phyloP scores from a whole-genome alignment of 2,329 filamentous ascomycete genomes.

The Ophiosphaerella narmari region DNA sequence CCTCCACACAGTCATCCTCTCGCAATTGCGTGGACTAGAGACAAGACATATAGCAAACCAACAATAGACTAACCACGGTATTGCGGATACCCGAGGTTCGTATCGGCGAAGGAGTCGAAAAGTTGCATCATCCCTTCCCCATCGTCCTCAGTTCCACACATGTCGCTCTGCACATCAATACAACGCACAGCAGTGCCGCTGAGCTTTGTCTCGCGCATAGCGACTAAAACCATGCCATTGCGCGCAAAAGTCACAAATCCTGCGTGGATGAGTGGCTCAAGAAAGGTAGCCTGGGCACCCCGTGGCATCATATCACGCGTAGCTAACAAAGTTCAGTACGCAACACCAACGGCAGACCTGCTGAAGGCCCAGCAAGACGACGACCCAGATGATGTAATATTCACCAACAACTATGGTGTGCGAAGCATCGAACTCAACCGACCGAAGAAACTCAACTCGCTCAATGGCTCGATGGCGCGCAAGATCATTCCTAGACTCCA shows the following conservation, averaged over 20 bases:
- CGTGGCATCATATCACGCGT: background rate
- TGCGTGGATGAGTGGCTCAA: slow-evolving; percentile 56
- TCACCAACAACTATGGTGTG: slow-evolving; percentile 85
- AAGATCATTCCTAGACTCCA: slow-evolving; percentile 89
- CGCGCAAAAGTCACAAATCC: slow-evolving; percentile 73
- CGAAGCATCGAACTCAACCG: slow-evolving; percentile 94
- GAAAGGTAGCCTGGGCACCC: slow-evolving; percentile 52
- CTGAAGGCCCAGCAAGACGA: slow-evolving; percentile 67
- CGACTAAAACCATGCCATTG: slow-evolving; percentile 69
- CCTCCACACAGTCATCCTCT: slow-evolving; percentile 2
- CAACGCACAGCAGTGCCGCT: slow-evolving; percentile 47
- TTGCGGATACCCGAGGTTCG: slow-evolving; percentile 47
- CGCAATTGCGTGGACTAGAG: too few relatives aligned
- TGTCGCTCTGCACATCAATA: slow-evolving; percentile 52
- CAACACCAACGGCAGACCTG: slow-evolving; percentile 39
- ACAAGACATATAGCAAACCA: too few relatives aligned
- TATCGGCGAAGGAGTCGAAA: slow-evolving; percentile 29
- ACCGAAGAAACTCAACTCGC: slow-evolving; percentile 86
- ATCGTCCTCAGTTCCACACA: slow-evolving; percentile 33
- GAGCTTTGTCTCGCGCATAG: slow-evolving; percentile 44
- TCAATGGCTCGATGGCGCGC: slow-evolving; percentile 91
- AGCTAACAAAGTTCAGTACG: slow-evolving; percentile 36
- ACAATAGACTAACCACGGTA: too few relatives aligned
- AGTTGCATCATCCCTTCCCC: slow-evolving; percentile 33
- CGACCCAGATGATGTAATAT: slow-evolving; percentile 87